These are phyloP conservation scores for Gloeophyllum trabeum DNA, from an alignment of 768 basidiomycete species.

Conservation along the genomic window DNA sequence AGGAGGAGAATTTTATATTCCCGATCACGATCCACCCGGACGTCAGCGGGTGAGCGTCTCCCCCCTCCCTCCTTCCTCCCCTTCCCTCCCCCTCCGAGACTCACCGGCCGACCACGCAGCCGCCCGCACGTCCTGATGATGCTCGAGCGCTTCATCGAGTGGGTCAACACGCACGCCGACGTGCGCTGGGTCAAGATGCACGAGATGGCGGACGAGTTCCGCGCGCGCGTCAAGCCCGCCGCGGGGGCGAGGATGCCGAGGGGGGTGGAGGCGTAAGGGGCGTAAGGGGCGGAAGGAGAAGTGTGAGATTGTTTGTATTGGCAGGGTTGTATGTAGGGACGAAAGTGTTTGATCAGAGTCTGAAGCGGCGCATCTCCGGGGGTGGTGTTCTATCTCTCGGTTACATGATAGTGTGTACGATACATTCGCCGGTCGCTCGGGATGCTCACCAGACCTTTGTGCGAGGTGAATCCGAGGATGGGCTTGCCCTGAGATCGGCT, in stretches of 20 bases:
- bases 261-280: slow-evolving; percentile 24
- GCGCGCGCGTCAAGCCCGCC: slow-evolving; percentile 35
- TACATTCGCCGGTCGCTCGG: no score
- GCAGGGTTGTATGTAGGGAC: no score
- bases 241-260: slow-evolving; percentile 45
- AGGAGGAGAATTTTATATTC: slow-evolving; percentile 58
- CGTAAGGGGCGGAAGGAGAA: no score
- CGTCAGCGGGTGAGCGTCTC: slow-evolving; percentile 44
- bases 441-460: no score
- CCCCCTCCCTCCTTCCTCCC: neutral
- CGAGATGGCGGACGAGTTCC: slow-evolving; percentile 55
- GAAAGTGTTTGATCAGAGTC: no score
- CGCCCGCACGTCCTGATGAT: slow-evolving; percentile 65
- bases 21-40: slow-evolving; percentile 76
- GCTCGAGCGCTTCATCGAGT: slow-evolving; percentile 68
- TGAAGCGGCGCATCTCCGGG: no score
- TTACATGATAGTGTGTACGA: no score
- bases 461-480: no score
- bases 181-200: slow-evolving; percentile 65
- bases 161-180: slow-evolving; percentile 58
- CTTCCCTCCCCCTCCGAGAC: slow-evolving; percentile 4
- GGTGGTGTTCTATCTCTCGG: no score
- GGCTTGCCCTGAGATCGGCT: no score
- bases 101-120: slow-evolving; percentile 21
- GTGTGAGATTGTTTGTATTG: no score